Conservation (phyloP, 192 early-diverging fungal genomes). For the Rhizoclosmatium globosum region DNA sequence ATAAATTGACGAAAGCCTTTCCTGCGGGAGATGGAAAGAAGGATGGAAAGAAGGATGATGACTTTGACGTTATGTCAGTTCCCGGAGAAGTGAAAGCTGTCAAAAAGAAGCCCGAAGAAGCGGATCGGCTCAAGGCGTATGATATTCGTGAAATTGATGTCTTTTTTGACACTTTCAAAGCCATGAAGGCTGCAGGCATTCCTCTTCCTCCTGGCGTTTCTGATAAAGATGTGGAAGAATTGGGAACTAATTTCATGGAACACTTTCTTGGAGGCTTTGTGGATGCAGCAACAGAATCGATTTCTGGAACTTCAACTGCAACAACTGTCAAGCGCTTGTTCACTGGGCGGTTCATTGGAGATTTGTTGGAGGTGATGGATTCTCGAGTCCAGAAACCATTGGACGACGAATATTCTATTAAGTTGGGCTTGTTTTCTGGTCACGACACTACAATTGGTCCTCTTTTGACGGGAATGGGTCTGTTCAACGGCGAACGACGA, state of each 20-base stretch:
- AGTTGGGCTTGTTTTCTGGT: slow-evolving; percentile 32
- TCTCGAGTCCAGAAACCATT: background rate
- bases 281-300: background rate
- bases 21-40: background rate
- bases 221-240: slow-evolving; percentile 36
- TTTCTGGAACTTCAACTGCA: background rate
- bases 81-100: background rate
- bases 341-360: slow-evolving; percentile 32
- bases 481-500: slow-evolving; percentile 6
- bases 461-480: slow-evolving; percentile 12
- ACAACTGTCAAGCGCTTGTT: slow-evolving; percentile 5
- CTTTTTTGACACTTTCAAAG: slow-evolving; percentile 49
- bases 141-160: slow-evolving; percentile 40
- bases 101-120: background rate
- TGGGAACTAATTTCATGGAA: slow-evolving; percentile 39
- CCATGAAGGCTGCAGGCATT: slow-evolving; percentile 41
- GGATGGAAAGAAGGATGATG: background rate
- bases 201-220: slow-evolving; percentile 49
- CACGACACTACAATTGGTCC: slow-evolving; percentile 40
- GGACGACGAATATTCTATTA: slow-evolving; percentile 6
- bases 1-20: slow-evolving; percentile 7
- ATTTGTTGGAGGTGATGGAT: slow-evolving; percentile 31
- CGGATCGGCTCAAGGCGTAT: slow-evolving; percentile 7
- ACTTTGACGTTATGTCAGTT: slow-evolving; percentile 10
- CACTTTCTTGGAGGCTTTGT: slow-evolving; percentile 36